Base-by-base conservation (phyloP, 257 asterid genomes). In the Solanum corneliomulleri region DNA sequence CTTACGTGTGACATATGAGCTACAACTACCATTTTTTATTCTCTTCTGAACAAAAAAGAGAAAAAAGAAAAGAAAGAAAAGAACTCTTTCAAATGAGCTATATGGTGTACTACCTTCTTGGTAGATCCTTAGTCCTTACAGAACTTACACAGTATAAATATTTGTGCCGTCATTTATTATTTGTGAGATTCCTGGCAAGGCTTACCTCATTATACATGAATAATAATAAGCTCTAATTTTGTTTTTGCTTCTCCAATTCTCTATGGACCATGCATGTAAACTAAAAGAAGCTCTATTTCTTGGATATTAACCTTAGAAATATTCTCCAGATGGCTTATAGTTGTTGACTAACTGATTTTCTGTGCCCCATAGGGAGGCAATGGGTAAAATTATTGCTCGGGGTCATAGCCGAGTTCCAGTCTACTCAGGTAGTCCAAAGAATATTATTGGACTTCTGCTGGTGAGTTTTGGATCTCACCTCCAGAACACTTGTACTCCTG, bases 321-420 rank as follows among this genome's bases (percentile, higher is more conserved):
- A 41, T 41, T 20, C 12, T 25, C n/a, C 18, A 25, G 64, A 44
- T 14, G 84, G 44, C 8, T 14, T 77, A 11, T 25, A 44, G 62
- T 25, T 8, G 83, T 77, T 77, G 39, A 4, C 83, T 77, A 44
- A 76, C 11, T 5, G 62, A 77, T 25, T 37, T 13, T 44, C 23
- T 49, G 76, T 76, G 72, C 49, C 37, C 83, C 88, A 88, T 90
- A 95, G 99, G 98, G 99, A 96, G 88, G 99, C 95, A 74, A 93
- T 95, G 94, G 97, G 98, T 70, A 95, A 94, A 91, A 85, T 96
- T 86, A 92, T 96, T 85, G 95, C 98, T 86, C 96, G 98, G 58
- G 98, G 99, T 84, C 98, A 96, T 85, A 96, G 99, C 88, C 94
- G 99, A 88, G 96, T 96, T 90, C 99, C 98, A 86, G 98, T 96